Base-by-base conservation (phyloP, 2,329 filamentous ascomycete genomes). In the Escovopsis sp. region DNA sequence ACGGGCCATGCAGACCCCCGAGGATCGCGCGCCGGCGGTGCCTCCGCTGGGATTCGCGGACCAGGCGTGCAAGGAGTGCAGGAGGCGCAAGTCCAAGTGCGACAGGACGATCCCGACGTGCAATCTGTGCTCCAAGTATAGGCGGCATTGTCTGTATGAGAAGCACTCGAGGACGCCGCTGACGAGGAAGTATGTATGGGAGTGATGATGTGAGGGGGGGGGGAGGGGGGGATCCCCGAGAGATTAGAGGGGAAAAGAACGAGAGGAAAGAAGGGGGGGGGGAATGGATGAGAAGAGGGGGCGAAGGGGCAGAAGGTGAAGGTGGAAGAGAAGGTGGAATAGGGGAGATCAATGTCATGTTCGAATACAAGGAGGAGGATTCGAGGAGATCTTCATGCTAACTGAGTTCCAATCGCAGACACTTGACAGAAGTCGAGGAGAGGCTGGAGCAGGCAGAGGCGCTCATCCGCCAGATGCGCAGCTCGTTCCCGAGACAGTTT, bases 91-190 rank as follows among this genome's bases (percentile, higher is more conserved):
- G 43, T 54, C 58, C 11, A 51, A 56, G 31, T 61, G 58, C 41
- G 53, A 61, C 37, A 48, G 51, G 27, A 48, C 47, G 4, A 47
- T 60, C 21, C 58, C 58, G 10, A 56, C 48, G 4, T 62, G 58
- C 39, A 49, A 52, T 27, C 45, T 57, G 13, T 67, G 62, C 43
- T 45, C 54, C 33, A 58, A 57, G 37, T 62, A 63, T 42, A 52
- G 57, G 29, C 49, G 63, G 12, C 57, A 62, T 39, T 68, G 64
- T 39, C 48, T 65, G 6, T 68, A 68, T 37, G 63, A 67, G 43
- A 63, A 60, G 41, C 57, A 64, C 34, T 53, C 55, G n/a, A 54
- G 58, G 31, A 67, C 63, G 11, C 63, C 63, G 5, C 48, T 67
- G 39, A 68, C 63, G 5, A 52, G 64, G 30, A 65, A 58, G 53